A percentile compares a stretch with the other conserved stretches of the same genome.
Conservation (phyloP, 2,329 filamentous ascomycete species). For the Fusarium albosuccineum region DNA sequence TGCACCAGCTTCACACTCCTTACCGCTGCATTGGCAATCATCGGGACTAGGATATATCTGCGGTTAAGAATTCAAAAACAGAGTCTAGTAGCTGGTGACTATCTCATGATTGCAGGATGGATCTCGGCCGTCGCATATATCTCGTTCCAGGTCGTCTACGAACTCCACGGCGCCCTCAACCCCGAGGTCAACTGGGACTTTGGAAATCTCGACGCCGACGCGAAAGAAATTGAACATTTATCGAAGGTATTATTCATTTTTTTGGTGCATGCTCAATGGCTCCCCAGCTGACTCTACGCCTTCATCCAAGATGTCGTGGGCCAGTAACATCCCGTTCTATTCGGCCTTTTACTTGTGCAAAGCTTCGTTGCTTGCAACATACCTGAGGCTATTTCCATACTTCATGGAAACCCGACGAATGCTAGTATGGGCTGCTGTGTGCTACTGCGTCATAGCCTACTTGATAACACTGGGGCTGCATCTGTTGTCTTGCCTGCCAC, state of each 20-base stretch:
- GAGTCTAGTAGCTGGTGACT: slow-evolving; percentile 25
- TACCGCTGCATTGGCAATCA: slow-evolving; percentile 12
- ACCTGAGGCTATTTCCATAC: slow-evolving; percentile 25
- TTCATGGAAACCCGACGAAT: slow-evolving; percentile 32
- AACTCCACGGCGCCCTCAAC: slow-evolving; percentile 20
- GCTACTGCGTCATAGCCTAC: slow-evolving; percentile 26
- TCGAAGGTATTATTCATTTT: slow-evolving; percentile 18
- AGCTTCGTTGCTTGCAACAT: slow-evolving; percentile 22
- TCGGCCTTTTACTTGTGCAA: slow-evolving; percentile 31
- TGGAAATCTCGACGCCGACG: slow-evolving; percentile 15
- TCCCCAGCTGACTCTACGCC: not conserved
- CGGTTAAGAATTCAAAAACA: slow-evolving; percentile 20
- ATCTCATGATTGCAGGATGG: slow-evolving; percentile 24
- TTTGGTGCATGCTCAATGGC: too few relatives aligned
- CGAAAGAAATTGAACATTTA: slow-evolving; percentile 25
- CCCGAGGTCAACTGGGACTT: slow-evolving; percentile 30
- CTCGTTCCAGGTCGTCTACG: slow-evolving; percentile 24
- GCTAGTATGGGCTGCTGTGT: slow-evolving; percentile 16
- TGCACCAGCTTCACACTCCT: slow-evolving; percentile 21
- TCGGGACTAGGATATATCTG: slow-evolving; percentile 23
- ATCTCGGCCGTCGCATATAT: slow-evolving; percentile 23
- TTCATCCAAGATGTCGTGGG: slow-evolving; percentile 31
- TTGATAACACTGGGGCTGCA: slow-evolving; percentile 20
- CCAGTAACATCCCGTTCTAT: slow-evolving; percentile 35
- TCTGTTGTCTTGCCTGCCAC: slow-evolving; percentile 33